These are phyloP conservation scores for Naegleria lovaniensis DNA, from an alignment of 208 protist species.

Conservation along the genomic window DNA sequence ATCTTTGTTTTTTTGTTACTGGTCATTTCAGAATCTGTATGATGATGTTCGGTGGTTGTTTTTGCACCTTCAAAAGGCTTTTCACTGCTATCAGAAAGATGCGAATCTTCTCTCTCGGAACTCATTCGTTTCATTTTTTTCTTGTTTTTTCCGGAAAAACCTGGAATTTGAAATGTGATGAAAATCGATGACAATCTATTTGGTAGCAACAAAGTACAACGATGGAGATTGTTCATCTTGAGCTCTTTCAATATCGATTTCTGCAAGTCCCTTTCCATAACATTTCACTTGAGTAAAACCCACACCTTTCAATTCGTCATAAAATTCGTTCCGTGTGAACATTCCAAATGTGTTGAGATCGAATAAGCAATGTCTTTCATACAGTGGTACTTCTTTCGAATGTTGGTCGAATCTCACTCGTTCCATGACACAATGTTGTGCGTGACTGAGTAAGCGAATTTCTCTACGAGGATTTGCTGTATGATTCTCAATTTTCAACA, in stretches of 20 bases:
- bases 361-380: neutral
- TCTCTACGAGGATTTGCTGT: neutral
- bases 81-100: too few species aligned
- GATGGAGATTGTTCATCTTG: neutral
- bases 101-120: too few species aligned
- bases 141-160: too few species aligned
- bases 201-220: neutral
- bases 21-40: too few species aligned
- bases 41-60: too few species aligned
- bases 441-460: neutral
- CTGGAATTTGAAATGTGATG: too few species aligned
- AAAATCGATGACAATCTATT: neutral
- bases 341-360: neutral
- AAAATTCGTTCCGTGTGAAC: neutral
- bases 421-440: neutral
- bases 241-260: neutral
- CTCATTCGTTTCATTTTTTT: too few species aligned
- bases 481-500: neutral
- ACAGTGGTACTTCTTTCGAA: neutral
- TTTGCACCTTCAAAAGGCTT: too few species aligned
- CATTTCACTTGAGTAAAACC: neutral
- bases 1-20: too few species aligned
- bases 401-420: neutral
- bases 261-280: neutral
- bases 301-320: neutral